These are phyloP conservation scores for Fomitopsis serialis DNA, from an alignment of 768 basidiomycete species.

Conservation along the genomic window DNA sequence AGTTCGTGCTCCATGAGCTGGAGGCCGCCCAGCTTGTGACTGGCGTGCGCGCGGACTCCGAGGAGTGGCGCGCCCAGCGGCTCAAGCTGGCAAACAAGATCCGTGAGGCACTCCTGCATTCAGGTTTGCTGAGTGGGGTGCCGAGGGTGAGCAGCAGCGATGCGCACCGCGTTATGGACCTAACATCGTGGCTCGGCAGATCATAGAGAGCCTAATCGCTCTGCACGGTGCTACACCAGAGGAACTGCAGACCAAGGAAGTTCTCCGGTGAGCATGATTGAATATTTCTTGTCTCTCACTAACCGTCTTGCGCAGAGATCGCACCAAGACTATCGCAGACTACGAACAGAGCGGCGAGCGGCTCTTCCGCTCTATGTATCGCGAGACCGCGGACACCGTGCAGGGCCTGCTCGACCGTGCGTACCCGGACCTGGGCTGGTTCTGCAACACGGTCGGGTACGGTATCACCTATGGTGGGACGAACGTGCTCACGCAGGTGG, in stretches of 20 bases:
- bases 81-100: conserved; percentile 45
- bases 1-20: conserved; percentile 42
- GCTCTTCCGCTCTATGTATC: conserved; percentile 48
- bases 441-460: conserved; percentile 48
- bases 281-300: background rate
- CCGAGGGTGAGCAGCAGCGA: conserved; percentile 39
- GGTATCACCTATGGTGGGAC: conserved; percentile 49
- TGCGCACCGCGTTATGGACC: background rate
- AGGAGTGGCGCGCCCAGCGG: conserved; percentile 20
- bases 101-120: conserved; percentile 60
- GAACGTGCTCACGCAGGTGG: conserved; percentile 40
- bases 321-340: conserved; percentile 36
- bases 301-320: conserved; percentile 29
- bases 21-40: conserved; percentile 15
- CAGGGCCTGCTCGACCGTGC: conserved; percentile 41
- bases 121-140: conserved; percentile 52
- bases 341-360: conserved; percentile 35
- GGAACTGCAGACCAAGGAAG: conserved; percentile 41
- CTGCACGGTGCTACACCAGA: conserved; percentile 49
- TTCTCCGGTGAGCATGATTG: conserved; percentile 42
- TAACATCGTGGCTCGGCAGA: conserved; percentile 25
- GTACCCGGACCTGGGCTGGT: conserved; percentile 69
- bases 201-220: conserved; percentile 52
- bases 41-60: background rate
- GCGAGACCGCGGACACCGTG: conserved; percentile 45